Evolutionary conservation across 179 eudicot species (phyloP), one percentile per base, ranked within the genome.

Genomic region (Pouteria campechiana): DNA sequence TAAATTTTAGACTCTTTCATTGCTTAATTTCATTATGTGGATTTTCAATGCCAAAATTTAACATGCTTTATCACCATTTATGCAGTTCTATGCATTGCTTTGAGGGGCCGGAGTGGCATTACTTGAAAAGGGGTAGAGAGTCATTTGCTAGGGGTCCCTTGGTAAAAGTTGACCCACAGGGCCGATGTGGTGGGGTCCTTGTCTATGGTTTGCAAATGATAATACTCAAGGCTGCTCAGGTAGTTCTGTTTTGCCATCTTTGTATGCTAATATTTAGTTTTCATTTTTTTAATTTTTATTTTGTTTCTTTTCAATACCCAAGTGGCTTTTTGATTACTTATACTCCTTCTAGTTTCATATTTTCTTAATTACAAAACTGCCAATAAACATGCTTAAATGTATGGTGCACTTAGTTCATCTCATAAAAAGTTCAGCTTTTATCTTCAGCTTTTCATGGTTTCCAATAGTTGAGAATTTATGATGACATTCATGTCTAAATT

Each of bases 71-170:
- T 36, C 14, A 24, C 0, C 0, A n/a, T 55, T 25, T 60, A 32
- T 60, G 54, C 87, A 90, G 98, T 52, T 90, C 98, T 39, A 69
- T 90, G 86, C 98, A 90, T 57, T 90, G 90, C 72, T 90, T 90
- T 60, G 98, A 90, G 76, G 98, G 98, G 48, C 80, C 94, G 15
- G 90, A 90, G 30, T 90, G 98, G 98, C 70, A 76, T 40, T 76
- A 81, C 68, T 63, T 90, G 67, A 81, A 76, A 65, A 72, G 90
- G 62, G 98, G 98, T 35, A 72, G 85, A 67, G 95, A 86, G 70
- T 69, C 73, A 44, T 90, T 90, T 67, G 69, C 95, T 20, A 76
- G 79, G 70, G 98, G 98, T 46, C 98, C 98, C 25, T 32, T 76
- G 58, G 78, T 81, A n/a, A 90, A 81, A 63, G 87, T 76, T 64